Evolutionary conservation across 2,329 filamentous ascomycete genomes (phyloP).

Genomic region (Pseudocercospora crystallina): DNA sequence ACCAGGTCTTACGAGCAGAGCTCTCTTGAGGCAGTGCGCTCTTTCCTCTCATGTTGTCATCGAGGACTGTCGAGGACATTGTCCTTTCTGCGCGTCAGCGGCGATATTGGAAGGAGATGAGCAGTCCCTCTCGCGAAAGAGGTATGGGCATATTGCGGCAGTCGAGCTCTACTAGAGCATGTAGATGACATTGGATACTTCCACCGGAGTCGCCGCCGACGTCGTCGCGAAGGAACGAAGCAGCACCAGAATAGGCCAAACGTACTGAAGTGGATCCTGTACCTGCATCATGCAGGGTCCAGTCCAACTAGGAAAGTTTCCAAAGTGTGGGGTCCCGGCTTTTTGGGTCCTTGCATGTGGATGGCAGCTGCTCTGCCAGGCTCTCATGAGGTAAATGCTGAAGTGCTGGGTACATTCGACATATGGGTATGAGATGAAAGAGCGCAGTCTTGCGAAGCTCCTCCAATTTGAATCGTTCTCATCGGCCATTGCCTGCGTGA

Average conservation of each 20-base stretch:
- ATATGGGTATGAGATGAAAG: background rate
- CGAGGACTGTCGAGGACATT: no score
- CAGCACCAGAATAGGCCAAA: background rate
- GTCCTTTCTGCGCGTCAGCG: no score
- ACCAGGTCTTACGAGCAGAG: no score
- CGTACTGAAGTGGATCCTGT: background rate
- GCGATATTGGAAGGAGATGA: no score
- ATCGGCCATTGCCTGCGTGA: background rate
- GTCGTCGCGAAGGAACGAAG: background rate
- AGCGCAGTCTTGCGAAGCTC: background rate
- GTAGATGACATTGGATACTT: background rate
- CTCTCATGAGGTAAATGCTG: background rate
- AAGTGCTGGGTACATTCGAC: background rate
- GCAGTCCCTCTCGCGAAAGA: background rate
- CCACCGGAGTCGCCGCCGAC: background rate
- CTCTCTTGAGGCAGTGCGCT: no score
- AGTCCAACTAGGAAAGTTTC: background rate
- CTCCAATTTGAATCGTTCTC: constrained; percentile 1
- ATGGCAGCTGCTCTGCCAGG: background rate
- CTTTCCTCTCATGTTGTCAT: no score
- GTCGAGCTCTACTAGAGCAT: constrained; percentile 1
- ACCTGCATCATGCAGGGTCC: background rate
- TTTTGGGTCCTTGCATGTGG: background rate
- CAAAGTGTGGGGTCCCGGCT: background rate
- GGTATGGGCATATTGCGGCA: constrained; percentile 8